Conservation (phyloP, 2,329 filamentous ascomycete species). For the Septoria linicola region DNA sequence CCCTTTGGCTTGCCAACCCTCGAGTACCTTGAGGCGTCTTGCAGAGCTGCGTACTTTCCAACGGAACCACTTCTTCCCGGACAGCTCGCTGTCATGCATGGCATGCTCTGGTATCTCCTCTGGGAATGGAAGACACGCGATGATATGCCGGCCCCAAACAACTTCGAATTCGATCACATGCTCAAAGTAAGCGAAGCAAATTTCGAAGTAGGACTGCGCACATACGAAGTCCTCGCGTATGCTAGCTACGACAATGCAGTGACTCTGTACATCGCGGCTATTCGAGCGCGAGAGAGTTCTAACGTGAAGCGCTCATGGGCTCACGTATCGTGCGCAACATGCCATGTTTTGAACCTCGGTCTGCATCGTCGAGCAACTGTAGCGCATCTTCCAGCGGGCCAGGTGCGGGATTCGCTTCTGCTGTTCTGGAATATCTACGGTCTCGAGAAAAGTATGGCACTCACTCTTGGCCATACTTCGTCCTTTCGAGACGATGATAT, state of each 20-base stretch:
- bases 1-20: constrained; percentile 13
- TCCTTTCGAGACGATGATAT: constrained; percentile 19
- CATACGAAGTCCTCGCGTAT: constrained; percentile 14
- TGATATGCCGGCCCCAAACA: constrained; percentile 4
- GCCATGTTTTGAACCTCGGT: constrained; percentile 15
- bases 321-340: constrained; percentile 9
- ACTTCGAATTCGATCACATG: constrained; percentile 5
- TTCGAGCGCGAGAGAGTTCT: constrained; percentile 8
- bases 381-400: background rate
- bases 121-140: constrained; percentile 13
- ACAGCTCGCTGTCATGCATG: constrained; percentile 16
- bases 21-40: constrained; percentile 10
- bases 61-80: constrained; percentile 14
- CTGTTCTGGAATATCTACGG: constrained; percentile 18
- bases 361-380: constrained; percentile 11
- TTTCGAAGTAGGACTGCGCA: constrained; percentile 13
- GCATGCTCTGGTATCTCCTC: constrained; percentile 9
- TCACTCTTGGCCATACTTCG: constrained; percentile 15
- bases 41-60: constrained; percentile 17
- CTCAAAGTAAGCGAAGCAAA: constrained; percentile 11
- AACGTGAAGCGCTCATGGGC: constrained; percentile 16
- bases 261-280: constrained; percentile 12
- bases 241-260: constrained; percentile 15
- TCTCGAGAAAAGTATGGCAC: constrained; percentile 12
- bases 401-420: constrained; percentile 1